Base-by-base conservation (phyloP, 1,139 yeast genomes). In the Geotrichum fermentans region DNA sequence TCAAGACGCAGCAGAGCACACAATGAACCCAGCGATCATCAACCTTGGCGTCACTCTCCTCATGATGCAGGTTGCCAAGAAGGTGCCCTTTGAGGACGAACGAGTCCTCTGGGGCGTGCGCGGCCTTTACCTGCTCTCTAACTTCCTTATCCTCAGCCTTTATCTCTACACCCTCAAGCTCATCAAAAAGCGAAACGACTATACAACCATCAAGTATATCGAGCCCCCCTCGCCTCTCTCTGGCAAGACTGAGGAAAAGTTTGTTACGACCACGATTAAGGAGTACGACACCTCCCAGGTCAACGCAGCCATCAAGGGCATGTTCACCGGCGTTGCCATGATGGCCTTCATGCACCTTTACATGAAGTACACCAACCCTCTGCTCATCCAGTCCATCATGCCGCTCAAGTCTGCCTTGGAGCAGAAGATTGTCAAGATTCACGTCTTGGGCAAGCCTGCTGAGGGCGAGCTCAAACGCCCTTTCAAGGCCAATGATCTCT, bases 291-390 rank as follows among this genome's bases (percentile, higher is more conserved):
- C 88, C 67, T 77, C 81, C 67, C 97, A 92, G 73, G 78, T 90
- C 56, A 82, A 85, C 66, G 54, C 78, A 46, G 83, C 88, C 56
- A 78, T 90, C 69, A 87, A 85, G 72, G 69, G 95, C 57, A 79
- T 89, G 58, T 82, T 84, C 76, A 85, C 94, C 58, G 87, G 95
- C 56, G 70, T 89, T 62, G 97, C 96, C 63, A 90, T 94, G 97
- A 90, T 94, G 94, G 96, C 84, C 30, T 86, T 92, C 81, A 90
- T 92, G 97, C 98, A 92, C 72, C 63, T 92, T 56, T 92, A 92
- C 81, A 83, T 94, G 95, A 86, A 89, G 73, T 94, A 88, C 78
- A 88, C 97, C 69, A 90, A 92, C 73, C 99, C 98, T 53, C 80
- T 92, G 69, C 80, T 94, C 61, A 86, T 92, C 88, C 98, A 92